A percentile compares a stretch with the other conserved stretches of the same genome.
Conservation (phyloP, 805 yeast species). For the Nakazawaea holstii region DNA sequence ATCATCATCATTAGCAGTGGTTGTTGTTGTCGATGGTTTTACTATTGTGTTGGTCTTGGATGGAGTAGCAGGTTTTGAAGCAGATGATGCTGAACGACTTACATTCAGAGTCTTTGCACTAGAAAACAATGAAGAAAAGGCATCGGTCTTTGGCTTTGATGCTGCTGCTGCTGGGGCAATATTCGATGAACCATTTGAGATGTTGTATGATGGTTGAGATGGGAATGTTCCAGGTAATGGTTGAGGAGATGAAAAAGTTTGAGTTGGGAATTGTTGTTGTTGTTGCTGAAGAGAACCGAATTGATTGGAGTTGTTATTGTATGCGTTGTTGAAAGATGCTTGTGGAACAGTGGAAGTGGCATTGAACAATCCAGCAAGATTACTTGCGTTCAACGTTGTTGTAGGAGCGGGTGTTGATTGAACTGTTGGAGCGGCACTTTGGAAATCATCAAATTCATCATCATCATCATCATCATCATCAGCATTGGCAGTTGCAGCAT, state of each 20-base stretch:
- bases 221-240: conserved; percentile 12
- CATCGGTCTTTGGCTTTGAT: conserved; percentile 47
- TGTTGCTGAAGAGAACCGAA: conserved; percentile 10
- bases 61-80: conserved; percentile 17
- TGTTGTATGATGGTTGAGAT: conserved; percentile 14
- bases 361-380: conserved; percentile 26
- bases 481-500: conserved; percentile 14
- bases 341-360: conserved; percentile 18
- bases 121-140: conserved; percentile 66
- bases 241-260: conserved; percentile 6
- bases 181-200: not conserved
- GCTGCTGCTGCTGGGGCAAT: conserved; percentile 31
- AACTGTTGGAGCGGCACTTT: conserved; percentile 51
- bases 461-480: conserved; percentile 45
- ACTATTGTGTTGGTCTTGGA: conserved; percentile 2
- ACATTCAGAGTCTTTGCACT: conserved; percentile 49
- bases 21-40: too few species aligned
- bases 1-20: too few species aligned
- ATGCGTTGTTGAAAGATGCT: conserved; percentile 11
- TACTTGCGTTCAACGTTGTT: conserved; percentile 16
- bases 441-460: conserved; percentile 81
- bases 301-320: conserved; percentile 1
- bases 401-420: conserved; percentile 15
- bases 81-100: conserved; percentile 7
- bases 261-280: conserved; percentile 14